Percentiles rank a stretch among this genome's conserved stretches.
phyloP scores from a whole-genome alignment of 2,329 filamentous ascomycete species.

The Neopestalotiopsis rosae region DNA sequence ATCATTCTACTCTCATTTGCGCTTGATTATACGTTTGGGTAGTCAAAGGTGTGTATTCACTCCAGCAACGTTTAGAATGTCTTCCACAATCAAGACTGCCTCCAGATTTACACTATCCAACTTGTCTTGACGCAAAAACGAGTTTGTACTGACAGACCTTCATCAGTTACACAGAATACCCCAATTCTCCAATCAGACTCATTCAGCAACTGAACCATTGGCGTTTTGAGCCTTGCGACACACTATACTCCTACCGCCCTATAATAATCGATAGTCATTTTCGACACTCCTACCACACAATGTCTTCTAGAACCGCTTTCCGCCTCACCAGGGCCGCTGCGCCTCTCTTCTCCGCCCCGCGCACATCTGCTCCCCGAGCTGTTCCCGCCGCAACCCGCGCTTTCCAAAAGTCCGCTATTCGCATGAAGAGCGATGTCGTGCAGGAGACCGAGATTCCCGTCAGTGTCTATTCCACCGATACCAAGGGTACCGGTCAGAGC shows the following conservation, averaged over 20 bases:
- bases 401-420: slow-evolving; percentile 42
- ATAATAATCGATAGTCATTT: neutral
- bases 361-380: slow-evolving; percentile 30
- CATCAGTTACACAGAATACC: slow-evolving; percentile 12
- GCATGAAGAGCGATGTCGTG: slow-evolving; percentile 56
- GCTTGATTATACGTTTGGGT: neutral
- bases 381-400: slow-evolving; percentile 38
- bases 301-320: slow-evolving; percentile 38
- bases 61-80: neutral
- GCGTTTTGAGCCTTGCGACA: slow-evolving; percentile 4
- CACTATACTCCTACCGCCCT: neutral
- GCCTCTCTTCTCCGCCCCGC: slow-evolving; percentile 30
- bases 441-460: slow-evolving; percentile 63
- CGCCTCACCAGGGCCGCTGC: slow-evolving; percentile 36
- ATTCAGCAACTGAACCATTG: neutral
- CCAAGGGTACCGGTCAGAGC: slow-evolving; percentile 46
- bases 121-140: neutral
- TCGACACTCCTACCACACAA: slow-evolving; percentile 17
- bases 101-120: neutral
- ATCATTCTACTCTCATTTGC: neutral
- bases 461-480: slow-evolving; percentile 55
- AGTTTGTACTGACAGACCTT: neutral
- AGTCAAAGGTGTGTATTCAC: neutral
- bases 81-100: neutral
- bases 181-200: slow-evolving; percentile 15